Percentiles rank a stretch among this genome's conserved stretches.
phyloP scores from a whole-genome alignment of 73 alveolate species.

The Halteria grandinella region DNA sequence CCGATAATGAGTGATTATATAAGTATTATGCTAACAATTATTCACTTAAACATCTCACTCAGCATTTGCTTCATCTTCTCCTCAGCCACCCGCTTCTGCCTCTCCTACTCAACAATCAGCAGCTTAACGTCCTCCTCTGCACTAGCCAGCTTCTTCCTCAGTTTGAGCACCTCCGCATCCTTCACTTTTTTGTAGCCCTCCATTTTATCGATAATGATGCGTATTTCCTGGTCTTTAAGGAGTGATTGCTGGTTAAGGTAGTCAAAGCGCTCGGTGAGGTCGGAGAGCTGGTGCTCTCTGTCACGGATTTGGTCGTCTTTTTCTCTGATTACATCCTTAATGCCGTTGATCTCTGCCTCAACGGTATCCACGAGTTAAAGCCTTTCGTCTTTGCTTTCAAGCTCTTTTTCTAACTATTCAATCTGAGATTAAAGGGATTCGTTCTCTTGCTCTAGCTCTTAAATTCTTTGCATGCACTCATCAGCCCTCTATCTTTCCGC shows the following conservation, averaged over 20 bases:
- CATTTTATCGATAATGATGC: conserved; percentile 48
- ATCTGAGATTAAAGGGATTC: too few relatives aligned
- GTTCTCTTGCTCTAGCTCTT: conserved; percentile 51
- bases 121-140: conserved; percentile 52
- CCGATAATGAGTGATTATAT: too few relatives aligned
- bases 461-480: conserved; percentile 6
- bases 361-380: conserved; percentile 30
- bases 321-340: background rate
- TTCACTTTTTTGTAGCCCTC: conserved; percentile 25
- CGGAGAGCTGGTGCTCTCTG: conserved; percentile 36
- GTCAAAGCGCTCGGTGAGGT: conserved; percentile 14
- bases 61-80: background rate
- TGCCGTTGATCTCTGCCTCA: conserved; percentile 19
- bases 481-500: conserved; percentile 35
- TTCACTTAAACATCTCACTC: conserved; percentile 44
- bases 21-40: background rate
- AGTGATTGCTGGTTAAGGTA: conserved; percentile 1
- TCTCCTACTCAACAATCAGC: conserved; percentile 40
- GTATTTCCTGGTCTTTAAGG: conserved; percentile 35
- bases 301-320: conserved; percentile 14
- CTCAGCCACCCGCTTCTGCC: background rate
- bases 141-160: conserved; percentile 13
- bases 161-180: conserved; percentile 15
- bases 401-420: conserved; percentile 2
- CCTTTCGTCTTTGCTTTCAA: conserved; percentile 27